These are phyloP conservation scores for Grigorovia yakushimaensis DNA, from an alignment of 805 yeast species.

Conservation along the genomic window DNA sequence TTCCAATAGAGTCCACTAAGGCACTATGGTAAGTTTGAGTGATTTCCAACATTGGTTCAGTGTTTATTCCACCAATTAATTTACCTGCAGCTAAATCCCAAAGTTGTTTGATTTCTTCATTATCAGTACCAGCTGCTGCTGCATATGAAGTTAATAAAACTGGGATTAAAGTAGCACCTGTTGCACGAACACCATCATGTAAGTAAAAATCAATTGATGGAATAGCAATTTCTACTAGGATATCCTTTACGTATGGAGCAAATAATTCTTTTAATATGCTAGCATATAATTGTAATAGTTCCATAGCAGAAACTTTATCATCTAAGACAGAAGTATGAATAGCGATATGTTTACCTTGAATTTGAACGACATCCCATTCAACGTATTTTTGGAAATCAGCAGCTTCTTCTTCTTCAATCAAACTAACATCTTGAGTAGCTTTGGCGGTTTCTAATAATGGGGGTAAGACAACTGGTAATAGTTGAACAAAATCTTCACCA, in stretches of 20 bases:
- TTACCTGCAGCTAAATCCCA: slow-evolving; percentile 67
- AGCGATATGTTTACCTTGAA: slow-evolving; percentile 88
- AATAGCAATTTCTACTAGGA: slow-evolving; percentile 66
- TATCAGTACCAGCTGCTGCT: slow-evolving; percentile 37
- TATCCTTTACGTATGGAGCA: slow-evolving; percentile 71
- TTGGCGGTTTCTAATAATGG: slow-evolving; percentile 80
- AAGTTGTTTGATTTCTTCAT: slow-evolving; percentile 51
- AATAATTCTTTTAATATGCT: slow-evolving; percentile 73
- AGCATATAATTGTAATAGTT: slow-evolving; percentile 74
- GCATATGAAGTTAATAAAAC: slow-evolving; percentile 58
- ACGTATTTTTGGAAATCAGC: slow-evolving; percentile 75
- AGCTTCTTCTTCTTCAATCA: slow-evolving; percentile 82
- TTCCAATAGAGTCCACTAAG: slow-evolving; percentile 52
- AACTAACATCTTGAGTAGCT: slow-evolving; percentile 79
- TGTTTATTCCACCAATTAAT: slow-evolving; percentile 54
- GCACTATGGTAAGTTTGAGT: slow-evolving; percentile 70
- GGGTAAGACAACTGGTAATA: slow-evolving; percentile 75
- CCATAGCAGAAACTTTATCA: slow-evolving; percentile 89
- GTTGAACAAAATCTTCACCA: slow-evolving; percentile 79
- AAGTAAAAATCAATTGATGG: slow-evolving; percentile 87
- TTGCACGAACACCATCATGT: slow-evolving; percentile 88
- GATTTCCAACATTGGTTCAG: slow-evolving; percentile 79
- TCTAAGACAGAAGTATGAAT: slow-evolving; percentile 91
- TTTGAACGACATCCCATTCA: slow-evolving; percentile 90
- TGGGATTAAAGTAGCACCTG: slow-evolving; percentile 82